phyloP scores from a whole-genome alignment of 495 filamentous ascomycete species.

The Neurospora africana region DNA sequence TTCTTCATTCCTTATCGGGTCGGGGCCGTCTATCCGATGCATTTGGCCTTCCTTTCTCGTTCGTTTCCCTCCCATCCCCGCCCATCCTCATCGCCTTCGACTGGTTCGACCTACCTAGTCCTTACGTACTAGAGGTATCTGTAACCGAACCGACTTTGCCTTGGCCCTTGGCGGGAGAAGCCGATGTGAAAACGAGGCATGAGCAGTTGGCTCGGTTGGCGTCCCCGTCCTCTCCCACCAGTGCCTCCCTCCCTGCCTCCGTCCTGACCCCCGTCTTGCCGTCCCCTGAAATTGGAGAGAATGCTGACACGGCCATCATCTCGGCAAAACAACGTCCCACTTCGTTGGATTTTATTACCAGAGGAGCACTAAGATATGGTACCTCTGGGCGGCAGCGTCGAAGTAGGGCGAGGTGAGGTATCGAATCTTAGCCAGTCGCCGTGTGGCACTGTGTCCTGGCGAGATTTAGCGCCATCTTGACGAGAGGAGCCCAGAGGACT shows the following conservation, averaged over 20 bases:
- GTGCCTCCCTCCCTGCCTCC: neutral
- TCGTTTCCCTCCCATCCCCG: neutral
- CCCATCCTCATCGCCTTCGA: neutral
- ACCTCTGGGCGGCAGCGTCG: neutral
- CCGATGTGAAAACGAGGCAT: neutral
- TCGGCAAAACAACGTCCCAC: neutral
- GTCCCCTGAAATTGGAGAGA: neutral
- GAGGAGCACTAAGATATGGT: neutral
- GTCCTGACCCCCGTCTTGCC: neutral
- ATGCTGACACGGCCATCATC: neutral
- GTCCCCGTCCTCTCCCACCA: neutral
- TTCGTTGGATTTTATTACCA: neutral
- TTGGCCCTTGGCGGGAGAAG: neutral
- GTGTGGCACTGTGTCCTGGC: neutral
- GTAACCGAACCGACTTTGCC: neutral
- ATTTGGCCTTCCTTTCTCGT: neutral
- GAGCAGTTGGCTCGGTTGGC: neutral
- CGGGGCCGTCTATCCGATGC: neutral
- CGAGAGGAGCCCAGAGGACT: neutral
- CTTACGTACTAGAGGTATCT: neutral
- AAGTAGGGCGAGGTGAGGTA: neutral
- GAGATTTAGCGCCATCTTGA: neutral
- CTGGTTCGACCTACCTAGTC: neutral
- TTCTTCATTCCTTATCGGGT: neutral
- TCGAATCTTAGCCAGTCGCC: neutral